Evolutionary conservation across 352 stramenopile species (phyloP).

Genomic region (Phytophthora agathidicida): DNA sequence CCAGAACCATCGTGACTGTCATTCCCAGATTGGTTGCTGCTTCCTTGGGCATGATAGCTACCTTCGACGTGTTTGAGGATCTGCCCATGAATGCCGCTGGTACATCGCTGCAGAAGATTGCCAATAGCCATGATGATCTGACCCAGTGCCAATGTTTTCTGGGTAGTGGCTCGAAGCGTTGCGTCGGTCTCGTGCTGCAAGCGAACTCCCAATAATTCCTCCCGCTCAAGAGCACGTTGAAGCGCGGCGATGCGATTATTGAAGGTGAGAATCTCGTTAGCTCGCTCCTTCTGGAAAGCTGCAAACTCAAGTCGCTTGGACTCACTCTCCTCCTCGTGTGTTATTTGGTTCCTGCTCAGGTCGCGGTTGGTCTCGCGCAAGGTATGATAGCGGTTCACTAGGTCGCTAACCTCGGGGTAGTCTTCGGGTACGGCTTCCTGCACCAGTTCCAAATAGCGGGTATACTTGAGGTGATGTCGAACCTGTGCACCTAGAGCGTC

Average conservation of each 20-base stretch:
- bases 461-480: constrained; percentile 88
- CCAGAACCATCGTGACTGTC: constrained; percentile 18
- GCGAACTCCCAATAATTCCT: constrained; percentile 70
- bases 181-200: constrained; percentile 91
- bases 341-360: constrained; percentile 69
- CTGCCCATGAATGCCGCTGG: constrained; percentile 85
- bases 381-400: constrained; percentile 93
- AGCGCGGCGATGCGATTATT: constrained; percentile 92
- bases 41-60: constrained; percentile 18
- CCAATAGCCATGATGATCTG: constrained; percentile 91
- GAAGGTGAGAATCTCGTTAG: constrained; percentile 93
- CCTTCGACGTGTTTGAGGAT: constrained; percentile 90
- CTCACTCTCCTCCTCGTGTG: constrained; percentile 90
- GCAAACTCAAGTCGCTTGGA: constrained; percentile 80
- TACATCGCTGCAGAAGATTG: constrained; percentile 84
- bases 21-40: constrained; percentile 21
- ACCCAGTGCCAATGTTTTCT: constrained; percentile 91
- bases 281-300: constrained; percentile 88
- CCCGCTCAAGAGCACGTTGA: constrained; percentile 78
- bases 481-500: constrained; percentile 71
- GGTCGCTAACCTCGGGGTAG: constrained; percentile 91
- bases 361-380: constrained; percentile 92
- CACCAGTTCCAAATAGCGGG: constrained; percentile 88
- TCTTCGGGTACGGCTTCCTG: constrained; percentile 91
- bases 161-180: constrained; percentile 85